Evolutionary conservation across 306 rosid species (phyloP), one percentile per base, ranked within the genome.

Genomic region (Crataegus laevigata): DNA sequence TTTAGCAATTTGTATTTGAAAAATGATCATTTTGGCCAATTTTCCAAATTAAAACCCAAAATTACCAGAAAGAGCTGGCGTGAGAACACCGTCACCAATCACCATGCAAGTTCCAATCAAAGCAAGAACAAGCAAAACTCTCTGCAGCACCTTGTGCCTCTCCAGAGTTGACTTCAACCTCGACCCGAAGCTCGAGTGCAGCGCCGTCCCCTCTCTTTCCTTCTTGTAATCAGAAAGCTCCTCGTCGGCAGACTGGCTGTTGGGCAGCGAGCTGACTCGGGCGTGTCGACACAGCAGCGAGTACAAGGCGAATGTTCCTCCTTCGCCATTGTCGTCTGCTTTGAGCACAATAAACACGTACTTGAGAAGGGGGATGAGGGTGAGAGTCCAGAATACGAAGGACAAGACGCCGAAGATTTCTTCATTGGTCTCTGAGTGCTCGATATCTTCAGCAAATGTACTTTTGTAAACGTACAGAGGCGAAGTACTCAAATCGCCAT

Each of bases 261-360:
- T 92, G 19, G 97, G 97, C 50, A 94, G 68, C 11, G 90, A 86
- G 72, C 89, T 85, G 40, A 94, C 87, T 71, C 90, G 71, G 62
- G 96, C 97, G 70, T 92, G 91, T 58, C 99, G 84, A 81, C 99
- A 94, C 55, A 94, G 80, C 83, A 92, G 77, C 25, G 99, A 92
- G 79, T 94, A 94, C 74, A 94, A 73, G 13, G 99, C 99, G 80
- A 94, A 94, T 24, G 97, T 94, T 70, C 99, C 99, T 73, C 99
- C 99, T 77, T 94, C 99, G 25, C 97, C 97, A 88, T 94, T 94
- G 66, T 94, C 99, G 67, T 94, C 87, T 17, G 97, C 99, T 78
- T 77, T 91, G 12, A 94, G 87, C 55, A 94, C 99, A 17, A 94
- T 88, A 72, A 92, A 90, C 59, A 94, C 97, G 40, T 94, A 94